Evolutionary conservation across 129 eudicot species (phyloP), one percentile per base, ranked within the genome.

Genomic region (Tagetes patula): DNA sequence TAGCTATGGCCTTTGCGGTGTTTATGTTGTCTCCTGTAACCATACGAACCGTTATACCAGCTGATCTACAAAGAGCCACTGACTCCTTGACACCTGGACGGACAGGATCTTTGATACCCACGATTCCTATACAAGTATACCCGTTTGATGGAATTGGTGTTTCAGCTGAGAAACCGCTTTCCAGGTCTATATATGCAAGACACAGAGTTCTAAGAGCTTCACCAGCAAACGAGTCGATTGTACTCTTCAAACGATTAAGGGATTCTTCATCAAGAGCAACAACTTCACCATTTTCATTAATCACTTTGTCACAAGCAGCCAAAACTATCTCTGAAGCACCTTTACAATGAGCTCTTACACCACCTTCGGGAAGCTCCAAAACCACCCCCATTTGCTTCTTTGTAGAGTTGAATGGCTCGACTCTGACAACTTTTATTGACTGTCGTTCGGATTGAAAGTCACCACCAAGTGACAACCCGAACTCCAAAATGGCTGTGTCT

Each of bases 11-110:
- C 63, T 90, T 95, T 3, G 99, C 99, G 32, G 99, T 95, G 54
- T 75, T 90, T 34, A 91, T 95, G 72, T 95, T 95, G 75, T 95
- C 99, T 49, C 99, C 99, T 20, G 99, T 95, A 55, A 95, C 99
- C 97, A 95, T 95, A 41, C 99, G 75, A 0, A 95, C 97, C 3
- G 87, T 83, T 36, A 95, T 86, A 41, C 99, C 99, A 39, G 97
- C 97, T 46, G 99, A 83, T 4, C 88, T 82, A 77, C 99, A 95
- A 58, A 88, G 89, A 7, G 97, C 99, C 72, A 95, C 99, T 0
- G 99, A 95, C 63, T 95, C 97, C 82, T 79, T 85, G 48, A 95
- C 99, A 61, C 99, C 99, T 3, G 99, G 99, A 2, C 99, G 89
- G 42, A 95, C 95, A 9, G 99, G 99, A 85, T 95, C 99, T 71